phyloP scores from a whole-genome alignment of 2,329 filamentous ascomycete species.

The Colletotrichum trifolii region DNA sequence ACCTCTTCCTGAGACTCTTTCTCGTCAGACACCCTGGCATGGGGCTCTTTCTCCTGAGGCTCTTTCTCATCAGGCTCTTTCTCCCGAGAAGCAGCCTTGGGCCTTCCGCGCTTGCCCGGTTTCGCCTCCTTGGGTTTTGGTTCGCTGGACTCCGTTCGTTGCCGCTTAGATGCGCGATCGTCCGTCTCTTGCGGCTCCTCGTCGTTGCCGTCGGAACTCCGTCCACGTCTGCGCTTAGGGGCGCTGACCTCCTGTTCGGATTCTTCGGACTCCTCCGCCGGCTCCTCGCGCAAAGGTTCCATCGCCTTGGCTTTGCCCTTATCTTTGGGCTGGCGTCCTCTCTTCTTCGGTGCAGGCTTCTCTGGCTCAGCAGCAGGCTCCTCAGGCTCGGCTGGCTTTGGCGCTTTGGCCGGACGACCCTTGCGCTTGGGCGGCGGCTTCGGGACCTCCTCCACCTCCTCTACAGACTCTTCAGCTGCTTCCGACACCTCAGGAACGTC shows the following conservation, averaged over 20 bases:
- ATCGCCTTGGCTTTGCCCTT: conserved; percentile 35
- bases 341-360: conserved; percentile 22
- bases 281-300: background rate
- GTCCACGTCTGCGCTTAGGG: conserved; percentile 36
- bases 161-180: conserved; percentile 35
- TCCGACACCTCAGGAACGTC: conserved; percentile 42
- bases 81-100: conserved; percentile 37
- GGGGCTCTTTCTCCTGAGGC: too few species aligned
- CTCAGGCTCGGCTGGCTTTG: conserved; percentile 11
- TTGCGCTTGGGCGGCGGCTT: conserved; percentile 29
- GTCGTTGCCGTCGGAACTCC: conserved; percentile 26
- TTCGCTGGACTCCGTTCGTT: conserved; percentile 36
- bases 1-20: conserved; percentile 32
- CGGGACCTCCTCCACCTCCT: conserved; percentile 31
- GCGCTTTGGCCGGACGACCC: conserved; percentile 31
- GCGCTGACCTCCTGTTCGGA: conserved; percentile 29
- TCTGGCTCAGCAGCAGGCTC: conserved; percentile 40
- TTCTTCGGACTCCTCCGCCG: conserved; percentile 26
- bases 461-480: conserved; percentile 34
- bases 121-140: conserved; percentile 19
- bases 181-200: conserved; percentile 32
- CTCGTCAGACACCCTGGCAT: too few species aligned
- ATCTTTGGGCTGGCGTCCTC: conserved; percentile 35
- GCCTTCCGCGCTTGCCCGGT: conserved; percentile 39
- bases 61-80: too few species aligned